Base-by-base conservation (phyloP, 768 basidiomycete species). In the Vararia minispora region DNA sequence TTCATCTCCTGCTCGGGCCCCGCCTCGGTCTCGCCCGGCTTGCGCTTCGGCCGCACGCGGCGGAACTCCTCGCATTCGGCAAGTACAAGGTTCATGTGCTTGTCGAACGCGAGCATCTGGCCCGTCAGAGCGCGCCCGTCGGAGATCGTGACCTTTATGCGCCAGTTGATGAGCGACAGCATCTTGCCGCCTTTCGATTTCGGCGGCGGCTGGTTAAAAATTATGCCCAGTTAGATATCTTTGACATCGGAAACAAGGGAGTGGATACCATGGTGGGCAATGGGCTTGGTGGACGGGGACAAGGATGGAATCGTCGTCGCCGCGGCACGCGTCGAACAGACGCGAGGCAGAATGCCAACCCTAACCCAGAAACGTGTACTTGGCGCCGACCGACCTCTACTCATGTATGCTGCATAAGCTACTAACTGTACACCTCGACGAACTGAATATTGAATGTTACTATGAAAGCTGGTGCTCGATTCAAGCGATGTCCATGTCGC, bases 91-190 rank as follows among this genome's bases (percentile, higher is more conserved):
- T 99, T 99, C 95, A 98, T 99, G 63, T 99, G 95, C 55, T 87
- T 82, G 67, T 99, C 95, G 59, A 97, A 99, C 37, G 95, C 95
- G 59, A 99, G 83, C 88, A 98, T 95, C 66, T 98, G 95, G 28
- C 95, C 95, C 32, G 87, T 89, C 52, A 98, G 67, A 40, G 85
- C 76, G 59, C 95, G 86, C 43, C 91, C 91, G 62, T 99, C 95
- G 79, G 82, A 95, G 63, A 98, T 80, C 42, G 91, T 95, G 42
- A 98, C 80, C 65, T 86, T 92, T 49, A 99, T 74, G 61, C 94
- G 72, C 86, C 94, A 97, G 65, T 98, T 91, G 69, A 99, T 77
- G 66, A 98, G 81, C 59, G 80, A 65, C 58, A 94, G 80, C 90
- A 99, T 95, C 72, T 92, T 91, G 59, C 92, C 91, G 57, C 90